Percentiles rank a stretch among this genome's conserved stretches.
Conservation (phyloP, 345 rosid species). For the Cochlearia excelsa region DNA sequence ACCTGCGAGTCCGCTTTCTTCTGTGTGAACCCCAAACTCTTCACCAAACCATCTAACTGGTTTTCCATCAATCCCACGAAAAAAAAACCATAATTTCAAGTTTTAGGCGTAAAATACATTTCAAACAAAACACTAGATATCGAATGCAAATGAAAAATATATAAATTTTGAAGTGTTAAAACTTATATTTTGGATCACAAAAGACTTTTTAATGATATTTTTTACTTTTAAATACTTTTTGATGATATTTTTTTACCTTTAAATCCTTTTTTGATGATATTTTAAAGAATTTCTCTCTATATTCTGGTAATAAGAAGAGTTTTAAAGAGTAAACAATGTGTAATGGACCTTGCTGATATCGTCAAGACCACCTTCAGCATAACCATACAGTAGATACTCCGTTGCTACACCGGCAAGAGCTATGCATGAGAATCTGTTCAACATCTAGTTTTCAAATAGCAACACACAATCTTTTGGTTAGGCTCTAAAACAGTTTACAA, state of each 20-base stretch:
- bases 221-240: too few relatives aligned
- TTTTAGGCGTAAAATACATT: too few relatives aligned
- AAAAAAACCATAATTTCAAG: too few relatives aligned
- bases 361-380: constrained; percentile 83
- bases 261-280: too few relatives aligned
- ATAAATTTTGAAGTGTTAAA: too few relatives aligned
- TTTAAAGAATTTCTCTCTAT: too few relatives aligned
- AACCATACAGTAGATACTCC: constrained; percentile 71
- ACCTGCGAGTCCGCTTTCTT: constrained; percentile 88
- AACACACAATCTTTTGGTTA: constrained; percentile 1
- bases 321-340: background rate
- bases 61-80: constrained; percentile 9
- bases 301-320: background rate
- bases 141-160: too few relatives aligned
- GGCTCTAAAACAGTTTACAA: background rate
- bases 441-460: constrained; percentile 43
- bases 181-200: too few relatives aligned
- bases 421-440: constrained; percentile 88
- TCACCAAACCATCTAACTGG: constrained; percentile 66
- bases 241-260: too few relatives aligned
- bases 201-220: too few relatives aligned
- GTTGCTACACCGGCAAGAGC: constrained; percentile 86
- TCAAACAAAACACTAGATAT: too few relatives aligned
- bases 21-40: constrained; percentile 77
- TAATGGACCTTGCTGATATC: constrained; percentile 70